phyloP scores from a whole-genome alignment of 495 filamentous ascomycete genomes.

The Neurospora africana region DNA sequence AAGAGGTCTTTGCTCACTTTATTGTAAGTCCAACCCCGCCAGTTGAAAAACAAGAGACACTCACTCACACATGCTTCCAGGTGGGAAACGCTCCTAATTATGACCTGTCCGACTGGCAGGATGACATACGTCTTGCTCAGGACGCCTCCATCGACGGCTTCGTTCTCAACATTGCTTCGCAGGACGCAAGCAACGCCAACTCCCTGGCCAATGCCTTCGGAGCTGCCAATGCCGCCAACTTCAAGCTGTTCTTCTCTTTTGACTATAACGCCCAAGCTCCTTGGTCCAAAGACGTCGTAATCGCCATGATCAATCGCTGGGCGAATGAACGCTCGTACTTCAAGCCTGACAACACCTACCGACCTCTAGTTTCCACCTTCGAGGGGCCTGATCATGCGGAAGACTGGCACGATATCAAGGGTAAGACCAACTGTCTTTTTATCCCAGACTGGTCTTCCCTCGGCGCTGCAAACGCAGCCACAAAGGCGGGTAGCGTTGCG shows the following conservation, averaged over 20 bases:
- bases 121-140: constrained; percentile 46
- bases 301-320: constrained; percentile 36
- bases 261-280: constrained; percentile 38
- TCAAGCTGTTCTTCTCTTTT: constrained; percentile 54
- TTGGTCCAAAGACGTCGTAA: constrained; percentile 30
- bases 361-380: constrained; percentile 41
- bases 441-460: constrained; percentile 24
- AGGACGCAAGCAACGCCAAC: constrained; percentile 34
- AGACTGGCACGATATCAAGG: constrained; percentile 24
- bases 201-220: constrained; percentile 41
- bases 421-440: constrained; percentile 17
- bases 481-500: constrained; percentile 32
- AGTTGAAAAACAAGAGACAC: neutral
- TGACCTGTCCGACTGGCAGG: constrained; percentile 40
- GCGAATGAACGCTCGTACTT: constrained; percentile 38
- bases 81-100: constrained; percentile 28
- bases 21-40: constrained; percentile 6
- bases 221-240: constrained; percentile 42
- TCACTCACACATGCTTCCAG: neutral
- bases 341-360: constrained; percentile 31
- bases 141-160: constrained; percentile 47
- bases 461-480: constrained; percentile 5
- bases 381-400: constrained; percentile 32
- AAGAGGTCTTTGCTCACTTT: constrained; percentile 17
- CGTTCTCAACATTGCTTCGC: constrained; percentile 44